phyloP scores from a whole-genome alignment of 306 rosid genomes.

The Oxytropis ochrocephala region DNA sequence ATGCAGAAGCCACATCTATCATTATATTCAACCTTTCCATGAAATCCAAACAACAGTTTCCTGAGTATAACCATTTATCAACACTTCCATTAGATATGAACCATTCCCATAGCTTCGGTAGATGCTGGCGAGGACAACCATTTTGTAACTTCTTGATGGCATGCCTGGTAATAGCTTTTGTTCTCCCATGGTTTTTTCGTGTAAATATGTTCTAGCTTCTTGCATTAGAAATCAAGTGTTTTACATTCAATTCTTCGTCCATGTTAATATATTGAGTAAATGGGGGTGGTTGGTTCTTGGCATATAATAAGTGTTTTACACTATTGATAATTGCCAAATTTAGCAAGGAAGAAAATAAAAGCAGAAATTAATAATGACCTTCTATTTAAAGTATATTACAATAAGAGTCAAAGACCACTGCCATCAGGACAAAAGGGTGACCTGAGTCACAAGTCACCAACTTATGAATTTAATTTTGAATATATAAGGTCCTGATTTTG shows the following conservation, averaged over 20 bases:
- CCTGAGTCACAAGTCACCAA: not conserved
- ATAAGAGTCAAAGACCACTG: not conserved
- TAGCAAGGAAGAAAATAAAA: not conserved
- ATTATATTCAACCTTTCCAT: constrained; percentile 23
- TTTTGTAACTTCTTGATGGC: constrained; percentile 99
- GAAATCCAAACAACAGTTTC: constrained; percentile 3
- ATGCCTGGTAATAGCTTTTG: constrained; percentile 88
- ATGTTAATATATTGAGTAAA: too few species aligned
- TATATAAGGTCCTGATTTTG: not conserved
- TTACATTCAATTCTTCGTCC: constrained; percentile 22
- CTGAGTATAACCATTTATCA: constrained; percentile 24
- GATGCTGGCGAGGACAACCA: constrained; percentile 88
- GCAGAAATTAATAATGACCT: not conserved
- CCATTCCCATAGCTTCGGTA: too few species aligned
- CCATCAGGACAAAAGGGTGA: not conserved
- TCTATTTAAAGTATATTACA: not conserved
- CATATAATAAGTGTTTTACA: not conserved
- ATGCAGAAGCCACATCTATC: constrained; percentile 25
- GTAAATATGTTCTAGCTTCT: constrained; percentile 71
- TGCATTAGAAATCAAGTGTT: constrained; percentile 2
- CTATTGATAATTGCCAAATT: not conserved
- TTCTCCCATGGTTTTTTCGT: constrained; percentile 94
- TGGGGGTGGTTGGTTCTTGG: constrained; percentile 30
- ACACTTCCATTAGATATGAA: too few species aligned
- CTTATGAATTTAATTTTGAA: not conserved